Evolutionary conservation across 2,329 filamentous ascomycete species (phyloP), one percentile per base, ranked within the genome.

Genomic region (Mollisia scopiformis): DNA sequence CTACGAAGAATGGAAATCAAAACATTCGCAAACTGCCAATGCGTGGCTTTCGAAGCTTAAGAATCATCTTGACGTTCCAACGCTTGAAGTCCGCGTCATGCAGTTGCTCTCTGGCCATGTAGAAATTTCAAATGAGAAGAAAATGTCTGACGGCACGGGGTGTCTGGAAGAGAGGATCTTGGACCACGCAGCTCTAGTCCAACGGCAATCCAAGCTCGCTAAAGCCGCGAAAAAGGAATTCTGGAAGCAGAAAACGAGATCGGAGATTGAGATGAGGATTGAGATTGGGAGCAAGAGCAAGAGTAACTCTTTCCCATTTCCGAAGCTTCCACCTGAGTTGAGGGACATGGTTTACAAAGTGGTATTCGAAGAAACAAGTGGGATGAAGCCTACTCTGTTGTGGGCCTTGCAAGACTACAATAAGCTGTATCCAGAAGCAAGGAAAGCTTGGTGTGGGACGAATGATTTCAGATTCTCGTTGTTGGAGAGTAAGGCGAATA

Each of bases 391-490:
- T 16, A 55, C 14, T 13, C 16, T 59, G 16, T 14, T 59, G 13
- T 59, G 57, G 57, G 57, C 57, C 16, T 6, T 55, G 30, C 23
- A 59, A 33, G 31, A 35, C 6, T 49, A 50, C 23, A 30, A 8
- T 13, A 46, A 14, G 6, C 13, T 59, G 8, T 59, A 59, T 41
- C n/a, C 11, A 3, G 57, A 59, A n/a, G 57, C 51, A 13, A 55
- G 54, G 31, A 27, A 43, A 21, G 50, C 30, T 8, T 59, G 57
- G 57, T 59, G 50, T n/a, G 37, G 33, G 31, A 23, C 37, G 13
- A 59, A 55, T 23, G 51, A 50, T 28, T 59, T 55, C 19, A 35
- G 35, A 6, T 59, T 59, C n/a, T 55, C 57, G 23, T 55, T 49
- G 28, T 43, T 55, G 16, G 57, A 51, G 23, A 59, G 57, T n/a